These are phyloP conservation scores for Rugosomyces carneus DNA, from an alignment of 1,284 basidiomycete species.

Conservation along the genomic window DNA sequence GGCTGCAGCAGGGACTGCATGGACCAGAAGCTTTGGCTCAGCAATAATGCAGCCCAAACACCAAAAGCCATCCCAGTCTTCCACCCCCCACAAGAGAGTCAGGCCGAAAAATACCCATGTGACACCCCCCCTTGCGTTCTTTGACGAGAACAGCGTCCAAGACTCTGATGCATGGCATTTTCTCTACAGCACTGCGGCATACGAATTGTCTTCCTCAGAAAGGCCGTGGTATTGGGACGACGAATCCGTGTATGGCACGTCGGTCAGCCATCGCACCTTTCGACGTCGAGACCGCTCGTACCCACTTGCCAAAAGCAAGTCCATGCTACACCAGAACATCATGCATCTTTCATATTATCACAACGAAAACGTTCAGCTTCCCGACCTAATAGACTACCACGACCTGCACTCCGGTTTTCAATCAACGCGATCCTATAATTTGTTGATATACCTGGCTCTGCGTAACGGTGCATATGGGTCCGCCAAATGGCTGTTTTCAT, in stretches of 20 bases:
- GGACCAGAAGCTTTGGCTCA: constrained; percentile 24
- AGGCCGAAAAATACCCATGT: neutral
- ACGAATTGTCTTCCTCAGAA: neutral
- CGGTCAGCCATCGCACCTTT: constrained; percentile 1
- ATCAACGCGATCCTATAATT: constrained; percentile 47
- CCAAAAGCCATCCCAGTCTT: neutral
- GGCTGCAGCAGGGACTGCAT: constrained; percentile 47
- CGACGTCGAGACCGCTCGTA: neutral
- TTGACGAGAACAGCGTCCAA: constrained; percentile 17
- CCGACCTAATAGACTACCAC: constrained; percentile 45
- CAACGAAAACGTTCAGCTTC: constrained; percentile 28
- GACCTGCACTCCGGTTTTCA: constrained; percentile 35
- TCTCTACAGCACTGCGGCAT: neutral
- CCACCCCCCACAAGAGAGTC: neutral
- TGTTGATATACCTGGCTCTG: constrained; percentile 43
- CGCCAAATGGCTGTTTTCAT: constrained; percentile 32
- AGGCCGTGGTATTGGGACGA: constrained; percentile 10
- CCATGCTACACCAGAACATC: constrained; percentile 41
- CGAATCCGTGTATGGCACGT: constrained; percentile 12
- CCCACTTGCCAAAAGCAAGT: constrained; percentile 17
- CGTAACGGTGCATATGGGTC: constrained; percentile 37
- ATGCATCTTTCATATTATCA: constrained; percentile 29
- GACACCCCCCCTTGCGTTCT: constrained; percentile 13
- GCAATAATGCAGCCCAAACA: neutral
- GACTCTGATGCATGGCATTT: constrained; percentile 15